phyloP scores from a whole-genome alignment of 2,329 filamentous ascomycete genomes.

The Verticillium longisporum region DNA sequence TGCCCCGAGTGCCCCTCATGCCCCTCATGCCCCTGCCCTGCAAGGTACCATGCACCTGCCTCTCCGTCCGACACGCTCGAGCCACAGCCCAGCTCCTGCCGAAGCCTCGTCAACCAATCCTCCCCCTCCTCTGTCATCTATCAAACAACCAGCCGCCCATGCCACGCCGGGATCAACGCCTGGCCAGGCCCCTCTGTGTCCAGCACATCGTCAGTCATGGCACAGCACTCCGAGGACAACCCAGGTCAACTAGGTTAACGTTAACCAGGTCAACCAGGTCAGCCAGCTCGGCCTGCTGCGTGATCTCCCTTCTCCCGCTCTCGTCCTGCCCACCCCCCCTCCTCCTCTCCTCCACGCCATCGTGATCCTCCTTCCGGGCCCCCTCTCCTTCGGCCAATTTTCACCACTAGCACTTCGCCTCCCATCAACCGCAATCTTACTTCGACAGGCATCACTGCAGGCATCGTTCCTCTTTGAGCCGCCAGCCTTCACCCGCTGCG shows the following conservation, averaged over 20 bases:
- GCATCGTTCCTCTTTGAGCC: slow-evolving; percentile 2
- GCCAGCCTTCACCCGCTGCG: neutral
- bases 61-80: neutral
- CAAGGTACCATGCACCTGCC: no score
- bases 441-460: neutral
- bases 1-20: neutral
- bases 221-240: neutral
- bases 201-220: neutral
- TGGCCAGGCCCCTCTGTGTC: neutral
- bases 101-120: neutral
- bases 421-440: slow-evolving; percentile 3
- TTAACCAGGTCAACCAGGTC: no score
- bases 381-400: slow-evolving; percentile 2
- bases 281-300: neutral
- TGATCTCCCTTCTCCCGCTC: neutral
- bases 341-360: neutral
- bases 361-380: neutral
- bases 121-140: neutral
- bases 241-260: neutral
- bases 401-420: slow-evolving; percentile 3
- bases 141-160: neutral
- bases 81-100: neutral
- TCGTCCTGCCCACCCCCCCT: neutral
- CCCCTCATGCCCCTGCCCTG: neutral
- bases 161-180: neutral